These are phyloP conservation scores for Strobilomyces dryophilus DNA, from an alignment of 768 basidiomycete species.

Conservation along the genomic window DNA sequence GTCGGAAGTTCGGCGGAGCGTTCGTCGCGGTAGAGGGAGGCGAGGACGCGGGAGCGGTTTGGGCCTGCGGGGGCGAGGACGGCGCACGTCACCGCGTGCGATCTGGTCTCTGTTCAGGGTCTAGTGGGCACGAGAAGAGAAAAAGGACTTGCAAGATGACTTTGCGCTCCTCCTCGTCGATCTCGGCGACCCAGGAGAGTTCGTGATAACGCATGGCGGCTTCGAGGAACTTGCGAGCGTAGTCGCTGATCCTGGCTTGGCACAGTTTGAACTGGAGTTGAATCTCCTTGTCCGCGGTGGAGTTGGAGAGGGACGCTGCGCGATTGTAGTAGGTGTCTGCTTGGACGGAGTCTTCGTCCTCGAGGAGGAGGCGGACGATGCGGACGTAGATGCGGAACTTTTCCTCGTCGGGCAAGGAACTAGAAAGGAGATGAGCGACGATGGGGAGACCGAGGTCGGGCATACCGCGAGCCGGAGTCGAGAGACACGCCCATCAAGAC, in stretches of 20 bases:
- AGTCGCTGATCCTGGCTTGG: constrained; percentile 93
- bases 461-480: constrained; percentile 83
- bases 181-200: constrained; percentile 83
- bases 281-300: constrained; percentile 73
- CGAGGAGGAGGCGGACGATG: constrained; percentile 89
- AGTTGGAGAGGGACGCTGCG: constrained; percentile 84
- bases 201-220: constrained; percentile 94
- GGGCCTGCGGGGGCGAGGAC: constrained; percentile 97
- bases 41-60: constrained; percentile 88
- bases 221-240: constrained; percentile 87
- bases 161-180: constrained; percentile 90
- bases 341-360: constrained; percentile 95
- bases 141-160: constrained; percentile 74
- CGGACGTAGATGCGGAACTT: constrained; percentile 90
- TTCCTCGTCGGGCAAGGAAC: constrained; percentile 71
- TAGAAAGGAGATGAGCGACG: constrained; percentile 23
- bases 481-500: constrained; percentile 91
- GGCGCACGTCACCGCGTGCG: constrained; percentile 92
- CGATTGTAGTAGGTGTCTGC: constrained; percentile 99
- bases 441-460: not conserved
- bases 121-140: too few species aligned
- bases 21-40: constrained; percentile 92
- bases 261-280: constrained; percentile 85
- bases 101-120: constrained; percentile 38
- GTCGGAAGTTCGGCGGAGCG: constrained; percentile 75